Conservation (phyloP, 768 basidiomycete genomes). For the Rubroboletus satanas region DNA sequence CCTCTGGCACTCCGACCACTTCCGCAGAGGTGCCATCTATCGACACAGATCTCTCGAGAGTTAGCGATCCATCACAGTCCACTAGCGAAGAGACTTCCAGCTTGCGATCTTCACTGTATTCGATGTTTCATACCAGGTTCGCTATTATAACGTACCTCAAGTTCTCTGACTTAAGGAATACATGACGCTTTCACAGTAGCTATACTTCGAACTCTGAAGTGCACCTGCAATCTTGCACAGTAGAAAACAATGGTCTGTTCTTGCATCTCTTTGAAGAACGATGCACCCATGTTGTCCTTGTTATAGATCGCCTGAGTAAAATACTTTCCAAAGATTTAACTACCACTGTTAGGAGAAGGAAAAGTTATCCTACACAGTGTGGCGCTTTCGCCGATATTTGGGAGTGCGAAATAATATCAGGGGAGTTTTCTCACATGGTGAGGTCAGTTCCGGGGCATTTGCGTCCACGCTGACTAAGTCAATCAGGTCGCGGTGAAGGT, state of each 20-base stretch:
- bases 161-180: not conserved
- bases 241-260: constrained; percentile 9
- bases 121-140: constrained; percentile 9
- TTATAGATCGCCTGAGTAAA: constrained; percentile 8
- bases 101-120: not conserved
- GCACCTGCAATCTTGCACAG: constrained; percentile 2
- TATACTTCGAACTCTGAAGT: constrained; percentile 10
- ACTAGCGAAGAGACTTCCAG: constrained; percentile 2
- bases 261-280: not conserved
- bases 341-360: constrained; percentile 2
- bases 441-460: not conserved
- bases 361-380: not conserved
- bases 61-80: not conserved
- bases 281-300: not conserved
- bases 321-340: constrained; percentile 1
- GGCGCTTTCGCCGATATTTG: constrained; percentile 24
- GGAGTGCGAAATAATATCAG: constrained; percentile 21
- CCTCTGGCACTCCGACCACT: not conserved
- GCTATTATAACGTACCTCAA: not conserved
- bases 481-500: constrained; percentile 23
- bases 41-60: not conserved
- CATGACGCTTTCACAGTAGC: constrained; percentile 11
- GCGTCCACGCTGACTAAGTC: not conserved
- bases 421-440: constrained; percentile 5
- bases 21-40: not conserved